A percentile compares a stretch with the other conserved stretches of the same genome.
Evolutionary conservation across 2,329 filamentous ascomycete species (phyloP).

Genomic region (Epichloe baconii): DNA sequence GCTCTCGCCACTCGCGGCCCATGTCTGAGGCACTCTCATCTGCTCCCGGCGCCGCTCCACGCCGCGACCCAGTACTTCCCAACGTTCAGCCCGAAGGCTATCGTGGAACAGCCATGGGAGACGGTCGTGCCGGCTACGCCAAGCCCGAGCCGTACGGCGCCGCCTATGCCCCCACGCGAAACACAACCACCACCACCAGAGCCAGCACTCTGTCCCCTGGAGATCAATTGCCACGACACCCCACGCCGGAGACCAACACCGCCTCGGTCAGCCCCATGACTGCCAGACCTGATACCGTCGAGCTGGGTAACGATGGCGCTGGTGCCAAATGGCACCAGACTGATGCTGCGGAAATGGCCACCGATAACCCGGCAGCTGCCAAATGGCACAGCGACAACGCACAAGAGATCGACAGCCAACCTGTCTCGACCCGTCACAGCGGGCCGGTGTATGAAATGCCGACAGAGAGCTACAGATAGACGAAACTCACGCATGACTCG

Average conservation of each 20-base stretch:
- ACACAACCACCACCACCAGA: slow-evolving; percentile 6
- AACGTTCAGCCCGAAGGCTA: slow-evolving; percentile 21
- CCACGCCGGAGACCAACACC: slow-evolving; percentile 12
- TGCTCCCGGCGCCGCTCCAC: slow-evolving; percentile 14
- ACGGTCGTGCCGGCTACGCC: slow-evolving; percentile 26
- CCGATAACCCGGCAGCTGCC: slow-evolving; percentile 16
- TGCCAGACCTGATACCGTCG: slow-evolving; percentile 5
- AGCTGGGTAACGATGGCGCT: slow-evolving; percentile 9
- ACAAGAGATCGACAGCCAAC: slow-evolving; percentile 26
- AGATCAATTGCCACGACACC: slow-evolving; percentile 14
- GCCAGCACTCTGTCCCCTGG: slow-evolving; percentile 8
- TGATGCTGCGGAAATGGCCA: slow-evolving; percentile 19
- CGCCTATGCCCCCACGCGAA: slow-evolving; percentile 14
- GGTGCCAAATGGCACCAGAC: slow-evolving; percentile 5
- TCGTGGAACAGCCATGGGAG: slow-evolving; percentile 26
- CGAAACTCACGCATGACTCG: not conserved
- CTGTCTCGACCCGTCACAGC: slow-evolving; percentile 19
- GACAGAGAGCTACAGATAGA: slow-evolving; percentile 22
- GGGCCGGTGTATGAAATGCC: slow-evolving; percentile 31
- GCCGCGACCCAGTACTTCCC: slow-evolving; percentile 14
- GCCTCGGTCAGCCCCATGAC: slow-evolving; percentile 7
- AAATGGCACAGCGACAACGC: slow-evolving; percentile 23
- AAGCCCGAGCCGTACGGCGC: slow-evolving; percentile 24
- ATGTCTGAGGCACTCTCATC: slow-evolving; percentile 18
- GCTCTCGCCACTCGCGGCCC: slow-evolving; percentile 12